A percentile compares a stretch with the other conserved stretches of the same genome.
Conservation (phyloP, 2,329 filamentous ascomycete species). For the Penicillium sp. region DNA sequence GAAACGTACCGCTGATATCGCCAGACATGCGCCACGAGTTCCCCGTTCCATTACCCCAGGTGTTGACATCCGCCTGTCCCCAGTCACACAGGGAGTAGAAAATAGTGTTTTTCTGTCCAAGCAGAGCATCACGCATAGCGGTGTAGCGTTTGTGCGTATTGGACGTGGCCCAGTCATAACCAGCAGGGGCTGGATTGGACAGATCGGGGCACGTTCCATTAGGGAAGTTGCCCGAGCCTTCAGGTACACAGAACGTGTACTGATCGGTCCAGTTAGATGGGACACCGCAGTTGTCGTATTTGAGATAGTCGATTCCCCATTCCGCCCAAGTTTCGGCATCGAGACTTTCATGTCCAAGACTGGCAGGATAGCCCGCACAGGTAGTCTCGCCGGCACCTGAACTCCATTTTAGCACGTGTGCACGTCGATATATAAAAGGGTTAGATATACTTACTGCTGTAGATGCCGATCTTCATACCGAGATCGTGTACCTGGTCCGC, state of each 20-base stretch:
- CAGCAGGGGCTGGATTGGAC: conserved; percentile 40
- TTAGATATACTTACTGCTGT: conserved; percentile 44
- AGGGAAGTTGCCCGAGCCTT: conserved; percentile 36
- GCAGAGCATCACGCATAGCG: conserved; percentile 54
- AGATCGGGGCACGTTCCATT: conserved; percentile 44
- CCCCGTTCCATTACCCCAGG: conserved; percentile 51
- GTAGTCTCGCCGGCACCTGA: conserved; percentile 42
- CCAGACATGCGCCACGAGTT: conserved; percentile 46
- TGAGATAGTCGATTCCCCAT: conserved; percentile 61
- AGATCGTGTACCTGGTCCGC: conserved; percentile 55
- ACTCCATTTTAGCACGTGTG: not conserved
- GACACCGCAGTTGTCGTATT: conserved; percentile 58
- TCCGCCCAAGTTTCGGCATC: conserved; percentile 59
- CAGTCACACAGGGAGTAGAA: conserved; percentile 55
- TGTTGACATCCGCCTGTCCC: conserved; percentile 52
- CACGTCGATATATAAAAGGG: fast-evolving
- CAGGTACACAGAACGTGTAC: conserved; percentile 43
- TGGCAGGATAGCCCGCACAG: conserved; percentile 58
- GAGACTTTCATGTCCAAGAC: conserved; percentile 55
- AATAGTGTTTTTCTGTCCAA: conserved; percentile 47
- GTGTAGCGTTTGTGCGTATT: conserved; percentile 49
- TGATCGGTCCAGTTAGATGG: conserved; percentile 40
- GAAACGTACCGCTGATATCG: conserved; percentile 30
- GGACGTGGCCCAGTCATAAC: conserved; percentile 53
- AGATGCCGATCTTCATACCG: conserved; percentile 64